Conservation (phyloP, 176 grass and related monocot genomes). For the Cymbopogon citratus region DNA sequence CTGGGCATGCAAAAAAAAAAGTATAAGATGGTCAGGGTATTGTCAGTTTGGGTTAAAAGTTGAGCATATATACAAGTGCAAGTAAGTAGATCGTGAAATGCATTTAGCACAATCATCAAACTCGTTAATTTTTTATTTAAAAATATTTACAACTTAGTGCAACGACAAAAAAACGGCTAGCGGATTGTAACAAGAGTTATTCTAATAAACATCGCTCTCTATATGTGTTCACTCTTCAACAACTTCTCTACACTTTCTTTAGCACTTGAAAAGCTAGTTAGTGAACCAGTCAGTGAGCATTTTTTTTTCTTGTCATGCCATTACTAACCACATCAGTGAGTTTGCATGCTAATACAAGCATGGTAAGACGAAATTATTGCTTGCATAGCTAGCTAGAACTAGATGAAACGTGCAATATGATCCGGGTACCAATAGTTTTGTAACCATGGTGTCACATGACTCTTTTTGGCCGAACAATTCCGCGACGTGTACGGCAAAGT, state of each 20-base stretch:
- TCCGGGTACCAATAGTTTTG: background rate
- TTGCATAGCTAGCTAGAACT: background rate
- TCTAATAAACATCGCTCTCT: no score
- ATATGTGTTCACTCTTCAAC: no score
- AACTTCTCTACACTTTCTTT: no score
- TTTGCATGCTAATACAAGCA: no score
- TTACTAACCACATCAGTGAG: no score
- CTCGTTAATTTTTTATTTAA: background rate
- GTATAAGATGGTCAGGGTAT: no score
- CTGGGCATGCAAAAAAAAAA: no score
- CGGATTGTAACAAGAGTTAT: no score
- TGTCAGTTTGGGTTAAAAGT: background rate
- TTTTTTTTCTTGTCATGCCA: no score
- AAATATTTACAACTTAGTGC: background rate
- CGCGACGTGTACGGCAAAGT: background rate
- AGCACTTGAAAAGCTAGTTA: no score
- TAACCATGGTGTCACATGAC: background rate
- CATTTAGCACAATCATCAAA: background rate
- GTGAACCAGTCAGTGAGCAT: no score
- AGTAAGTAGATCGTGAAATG: background rate
- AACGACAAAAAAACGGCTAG: no score
- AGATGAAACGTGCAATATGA: background rate
- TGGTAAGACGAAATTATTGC: background rate
- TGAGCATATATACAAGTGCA: background rate
- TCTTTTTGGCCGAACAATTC: background rate